Evolutionary conservation across 805 yeast species (phyloP).

Genomic region (Starmerella gropengiesseri): DNA sequence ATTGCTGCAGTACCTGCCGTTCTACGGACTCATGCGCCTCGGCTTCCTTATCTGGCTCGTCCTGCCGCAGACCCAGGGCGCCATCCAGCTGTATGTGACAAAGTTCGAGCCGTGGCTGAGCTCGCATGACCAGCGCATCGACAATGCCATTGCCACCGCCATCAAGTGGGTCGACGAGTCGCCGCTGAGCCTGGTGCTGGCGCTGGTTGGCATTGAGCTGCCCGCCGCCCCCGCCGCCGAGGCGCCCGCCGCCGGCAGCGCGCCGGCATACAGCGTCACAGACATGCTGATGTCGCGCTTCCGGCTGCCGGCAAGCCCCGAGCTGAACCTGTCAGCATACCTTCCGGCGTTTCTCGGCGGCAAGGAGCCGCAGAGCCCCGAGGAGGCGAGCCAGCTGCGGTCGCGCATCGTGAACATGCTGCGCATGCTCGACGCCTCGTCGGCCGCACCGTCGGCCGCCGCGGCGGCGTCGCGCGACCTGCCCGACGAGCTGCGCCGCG

Average conservation of each 20-base stretch:
- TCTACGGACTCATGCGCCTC: slow-evolving; percentile 40
- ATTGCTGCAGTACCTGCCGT: slow-evolving; percentile 43
- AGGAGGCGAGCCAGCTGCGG: slow-evolving; percentile 12
- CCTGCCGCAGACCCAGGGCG: slow-evolving; percentile 40
- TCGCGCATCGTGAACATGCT: slow-evolving; percentile 16
- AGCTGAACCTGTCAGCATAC: slow-evolving; percentile 20
- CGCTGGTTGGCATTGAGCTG: slow-evolving; percentile 19
- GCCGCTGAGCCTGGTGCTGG: slow-evolving; percentile 8
- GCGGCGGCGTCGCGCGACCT: background rate
- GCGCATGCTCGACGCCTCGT: slow-evolving; percentile 14
- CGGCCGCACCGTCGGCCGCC: background rate
- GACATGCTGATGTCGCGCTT: slow-evolving; percentile 25
- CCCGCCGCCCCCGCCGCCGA: slow-evolving; percentile 7
- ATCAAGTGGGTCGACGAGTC: slow-evolving; percentile 12
- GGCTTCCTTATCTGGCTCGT: slow-evolving; percentile 52
- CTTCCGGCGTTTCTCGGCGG: slow-evolving; percentile 10
- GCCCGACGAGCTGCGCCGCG: background rate
- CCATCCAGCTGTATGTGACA: slow-evolving; percentile 33
- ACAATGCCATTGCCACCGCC: slow-evolving; percentile 23
- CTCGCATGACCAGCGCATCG: slow-evolving; percentile 31
- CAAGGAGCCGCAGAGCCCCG: background rate
- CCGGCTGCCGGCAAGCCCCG: slow-evolving; percentile 23
- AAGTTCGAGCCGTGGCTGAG: slow-evolving; percentile 34
- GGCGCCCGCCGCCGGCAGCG: slow-evolving; percentile 4
- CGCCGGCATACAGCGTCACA: slow-evolving; percentile 3